Evolutionary conservation across 2,329 filamentous ascomycete species (phyloP), one percentile per base, ranked within the genome.

Genomic region (Pseudogymnoascus sp.): DNA sequence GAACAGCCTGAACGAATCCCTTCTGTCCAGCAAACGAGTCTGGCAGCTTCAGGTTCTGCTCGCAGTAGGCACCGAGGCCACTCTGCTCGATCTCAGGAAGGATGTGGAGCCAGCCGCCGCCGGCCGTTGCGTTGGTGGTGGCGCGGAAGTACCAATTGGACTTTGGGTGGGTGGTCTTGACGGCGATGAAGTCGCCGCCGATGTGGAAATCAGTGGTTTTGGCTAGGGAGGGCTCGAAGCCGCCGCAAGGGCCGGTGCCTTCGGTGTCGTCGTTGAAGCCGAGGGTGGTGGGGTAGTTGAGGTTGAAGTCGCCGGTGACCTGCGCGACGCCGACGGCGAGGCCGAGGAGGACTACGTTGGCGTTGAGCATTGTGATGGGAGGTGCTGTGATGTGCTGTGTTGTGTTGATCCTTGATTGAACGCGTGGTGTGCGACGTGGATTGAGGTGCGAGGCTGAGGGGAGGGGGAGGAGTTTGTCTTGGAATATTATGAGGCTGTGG

Each of bases 71-170:
- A 61, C 83, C 83, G 2, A 80, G 72, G 14, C 83, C 83, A 62
- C 72, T 80, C 72, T 87, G 83, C 68, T 76, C 70, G 40, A 83
- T 74, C 62, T 83, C 79, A 37, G 80, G 80, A 70, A 78, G 82
- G 61, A 84, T 68, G 70, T 84, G 76, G 28, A 80, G 78, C 83
- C 83, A 70, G 67, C 79, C 79, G 23, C 75, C 74, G 49, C 70
- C 68, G 61, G 76, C 80, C 14, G 74, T 75, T 58, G 74, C 67
- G 67, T 84, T 81, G 28, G 79, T 75, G 11, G 83, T 86, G 66
- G 78, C 80, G 65, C 83, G 83, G 74, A 83, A 81, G 23, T 86
- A 76, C 80, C 79, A 86, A 61, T 76, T 81, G 66, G 76, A 74
- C 70, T 83, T 77, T 4, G 80, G 75, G 69, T 86, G 83, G 2